Evolutionary conservation across 176 grass and related monocot species (phyloP), one percentile per base, ranked within the genome.

Genomic region (Rhynchospora pubera): DNA sequence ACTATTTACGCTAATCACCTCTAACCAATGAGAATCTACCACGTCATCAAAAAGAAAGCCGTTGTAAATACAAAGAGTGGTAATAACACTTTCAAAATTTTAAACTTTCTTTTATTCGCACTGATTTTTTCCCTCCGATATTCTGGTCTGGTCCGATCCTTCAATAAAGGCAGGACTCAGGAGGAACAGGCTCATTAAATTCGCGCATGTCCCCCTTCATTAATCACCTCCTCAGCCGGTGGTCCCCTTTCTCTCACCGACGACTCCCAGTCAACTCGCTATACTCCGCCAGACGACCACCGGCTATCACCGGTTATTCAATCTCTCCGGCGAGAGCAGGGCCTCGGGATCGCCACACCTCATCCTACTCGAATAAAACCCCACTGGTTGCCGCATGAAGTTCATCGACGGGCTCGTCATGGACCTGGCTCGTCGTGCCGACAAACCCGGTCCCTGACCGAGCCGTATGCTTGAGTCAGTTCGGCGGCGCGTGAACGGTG

Each of bases 311-410:
- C 88, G 87, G 86, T 78, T 77, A 14, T 83, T 86, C 83, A 98
- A 82, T 10, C 95, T 84, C 81, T 98, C 95, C 82, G 95, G 95
- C 44, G 95, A 98, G 13, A 98, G 89, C 81, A 98, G 89, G 50
- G 92, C 92, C 89, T 98, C 95, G 13, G 95, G 95, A 77, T 98
- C 95, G 9, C 92, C 95, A 74, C 95, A 98, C 57, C 92, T 77
- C 84, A 94, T 89, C 81, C 92, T 75, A 67, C 95, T 98, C 0
- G 95, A 94, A 6, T 84, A 86, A 32, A 83, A 86, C 56, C 85
- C 85, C 2, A 77, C 28, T 24, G 67, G 9, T 22, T 39, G 67
- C 8, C 43, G 67, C 18, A 46, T 21, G 67, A 71, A 71, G 18
- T 47, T 45, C 67, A 71, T 71, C 16, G 67, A 71, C 19, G 67